phyloP scores from a whole-genome alignment of 495 filamentous ascomycete species.

The Trichoderma asperelloides region DNA sequence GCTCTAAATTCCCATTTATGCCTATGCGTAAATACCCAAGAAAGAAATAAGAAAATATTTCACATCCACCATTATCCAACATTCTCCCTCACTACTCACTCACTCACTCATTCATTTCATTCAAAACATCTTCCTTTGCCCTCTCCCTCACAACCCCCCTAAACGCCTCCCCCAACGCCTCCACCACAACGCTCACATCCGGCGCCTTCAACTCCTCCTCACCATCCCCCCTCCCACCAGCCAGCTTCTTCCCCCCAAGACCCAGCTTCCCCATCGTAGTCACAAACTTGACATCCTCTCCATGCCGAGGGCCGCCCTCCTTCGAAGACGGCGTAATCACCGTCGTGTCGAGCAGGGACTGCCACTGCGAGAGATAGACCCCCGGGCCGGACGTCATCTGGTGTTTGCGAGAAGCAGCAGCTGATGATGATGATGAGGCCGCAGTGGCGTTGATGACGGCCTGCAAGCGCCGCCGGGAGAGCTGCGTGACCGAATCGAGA shows the following conservation, averaged over 20 bases:
- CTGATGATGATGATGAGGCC: constrained; percentile 14
- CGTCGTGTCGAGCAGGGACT: constrained; percentile 50
- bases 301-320: constrained; percentile 37
- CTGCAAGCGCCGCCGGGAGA: constrained; percentile 42
- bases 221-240: constrained; percentile 11
- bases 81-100: too few species aligned
- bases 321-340: constrained; percentile 44
- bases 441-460: constrained; percentile 27
- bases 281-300: constrained; percentile 38
- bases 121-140: background rate
- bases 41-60: background rate
- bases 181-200: constrained; percentile 29
- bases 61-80: background rate
- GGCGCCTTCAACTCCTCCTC: constrained; percentile 22
- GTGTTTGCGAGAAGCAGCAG: background rate
- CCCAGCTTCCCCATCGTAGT: constrained; percentile 41
- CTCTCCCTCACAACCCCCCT: background rate
- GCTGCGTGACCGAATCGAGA: constrained; percentile 35
- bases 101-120: too few species aligned
- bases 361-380: constrained; percentile 55
- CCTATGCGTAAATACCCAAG: background rate
- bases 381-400: constrained; percentile 47
- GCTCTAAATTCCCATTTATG: background rate
- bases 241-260: constrained; percentile 26
- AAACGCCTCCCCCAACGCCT: constrained; percentile 28